Conservation (phyloP, 2,329 filamentous ascomycete species). For the Ophiocordyceps unilateralis region DNA sequence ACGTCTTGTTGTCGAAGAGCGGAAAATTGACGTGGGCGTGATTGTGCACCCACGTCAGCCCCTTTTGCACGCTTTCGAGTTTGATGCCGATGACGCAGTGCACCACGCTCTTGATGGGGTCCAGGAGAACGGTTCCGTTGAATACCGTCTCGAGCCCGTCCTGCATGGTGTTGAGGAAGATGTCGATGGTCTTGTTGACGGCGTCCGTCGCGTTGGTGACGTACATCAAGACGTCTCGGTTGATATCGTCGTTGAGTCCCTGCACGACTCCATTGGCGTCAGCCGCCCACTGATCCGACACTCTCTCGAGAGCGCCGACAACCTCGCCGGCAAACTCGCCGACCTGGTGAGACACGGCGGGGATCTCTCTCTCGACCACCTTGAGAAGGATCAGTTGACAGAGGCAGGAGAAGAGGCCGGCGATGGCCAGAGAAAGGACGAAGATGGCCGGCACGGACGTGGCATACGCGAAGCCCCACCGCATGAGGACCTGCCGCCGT, state of each 20-base stretch:
- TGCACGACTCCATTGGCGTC: constrained; percentile 58
- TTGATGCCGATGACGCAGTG: constrained; percentile 82
- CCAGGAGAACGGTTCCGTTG: constrained; percentile 62
- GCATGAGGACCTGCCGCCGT: constrained; percentile 51
- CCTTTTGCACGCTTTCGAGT: constrained; percentile 67
- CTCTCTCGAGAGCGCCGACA: constrained; percentile 51
- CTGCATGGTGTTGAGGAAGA: constrained; percentile 63
- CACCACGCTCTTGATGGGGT: constrained; percentile 63
- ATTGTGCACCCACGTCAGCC: constrained; percentile 84
- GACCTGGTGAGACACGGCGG: constrained; percentile 56
- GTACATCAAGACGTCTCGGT: constrained; percentile 71
- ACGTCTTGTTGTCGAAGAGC: constrained; percentile 59
- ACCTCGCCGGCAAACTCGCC: constrained; percentile 66
- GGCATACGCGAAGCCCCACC: constrained; percentile 78
- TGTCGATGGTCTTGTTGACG: constrained; percentile 71
- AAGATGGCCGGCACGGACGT: constrained; percentile 76
- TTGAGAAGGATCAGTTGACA: constrained; percentile 69
- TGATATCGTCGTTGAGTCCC: constrained; percentile 60
- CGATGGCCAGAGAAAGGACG: constrained; percentile 64
- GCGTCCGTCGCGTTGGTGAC: constrained; percentile 69
- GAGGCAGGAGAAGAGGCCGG: constrained; percentile 66
- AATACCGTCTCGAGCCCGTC: constrained; percentile 61
- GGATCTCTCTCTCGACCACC: constrained; percentile 57
- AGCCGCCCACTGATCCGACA: constrained; percentile 59
- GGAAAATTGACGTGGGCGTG: constrained; percentile 74